phyloP scores from a whole-genome alignment of 129 eudicot species.

The Pulicaria dysenterica region DNA sequence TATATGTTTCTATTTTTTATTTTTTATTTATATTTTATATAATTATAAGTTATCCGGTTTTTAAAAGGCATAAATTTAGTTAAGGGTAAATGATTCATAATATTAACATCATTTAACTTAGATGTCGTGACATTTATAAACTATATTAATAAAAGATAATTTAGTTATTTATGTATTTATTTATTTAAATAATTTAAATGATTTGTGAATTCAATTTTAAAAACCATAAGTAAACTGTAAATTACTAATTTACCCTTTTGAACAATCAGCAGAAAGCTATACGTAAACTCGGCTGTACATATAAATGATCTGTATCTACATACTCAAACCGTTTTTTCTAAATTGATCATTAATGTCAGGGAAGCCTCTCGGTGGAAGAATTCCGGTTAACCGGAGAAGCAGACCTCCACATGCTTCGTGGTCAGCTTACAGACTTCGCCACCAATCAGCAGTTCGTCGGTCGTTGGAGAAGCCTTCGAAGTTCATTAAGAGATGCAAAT shows the following conservation, averaged over 20 bases:
- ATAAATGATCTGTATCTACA: neutral
- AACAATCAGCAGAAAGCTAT: slow-evolving; percentile 7
- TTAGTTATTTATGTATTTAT: no score
- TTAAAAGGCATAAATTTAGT: no score
- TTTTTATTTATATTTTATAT: no score
- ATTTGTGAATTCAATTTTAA: no score
- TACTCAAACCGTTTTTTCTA: neutral
- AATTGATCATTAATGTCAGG: slow-evolving; percentile 46
- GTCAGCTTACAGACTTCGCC: slow-evolving; percentile 22
- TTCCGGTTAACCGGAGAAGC: slow-evolving; percentile 53
- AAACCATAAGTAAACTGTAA: slow-evolving; percentile 5
- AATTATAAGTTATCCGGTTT: no score
- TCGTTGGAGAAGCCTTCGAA: slow-evolving; percentile 29
- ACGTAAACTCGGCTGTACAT: slow-evolving; percentile 12
- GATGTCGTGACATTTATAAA: no score
- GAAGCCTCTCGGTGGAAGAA: slow-evolving; percentile 32
- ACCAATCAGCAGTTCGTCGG: slow-evolving; percentile 25
- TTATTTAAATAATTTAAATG: no score
- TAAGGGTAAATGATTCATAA: no score
- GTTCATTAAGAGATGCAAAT: slow-evolving; percentile 53
- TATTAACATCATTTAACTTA: no score
- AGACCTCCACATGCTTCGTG: slow-evolving; percentile 27
- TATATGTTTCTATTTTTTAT: no score
- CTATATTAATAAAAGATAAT: no score
- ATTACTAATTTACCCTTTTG: neutral